Evolutionary conservation across 2,329 filamentous ascomycete genomes (phyloP), one percentile per base, ranked within the genome.

Genomic region (Cladosporium velox): DNA sequence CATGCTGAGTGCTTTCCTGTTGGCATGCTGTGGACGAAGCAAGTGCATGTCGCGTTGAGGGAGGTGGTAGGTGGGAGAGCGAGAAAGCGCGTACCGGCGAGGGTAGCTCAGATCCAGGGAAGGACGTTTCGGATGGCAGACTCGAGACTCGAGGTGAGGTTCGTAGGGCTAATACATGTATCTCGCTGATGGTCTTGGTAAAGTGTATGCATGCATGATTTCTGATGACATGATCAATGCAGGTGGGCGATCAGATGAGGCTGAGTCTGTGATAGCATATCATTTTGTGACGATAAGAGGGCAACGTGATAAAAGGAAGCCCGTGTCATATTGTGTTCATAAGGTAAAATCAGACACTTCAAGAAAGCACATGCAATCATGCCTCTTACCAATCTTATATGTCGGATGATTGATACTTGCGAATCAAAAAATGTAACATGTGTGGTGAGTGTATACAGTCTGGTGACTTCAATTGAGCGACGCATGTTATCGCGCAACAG

Each of bases 1-100:
- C 34, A 28, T 55, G 34, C 32, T 3, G 21, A 32, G 49, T 63
- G 24, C 47, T 34, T 63, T 38, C 60, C 49, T 54, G 47, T 54
- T 63, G 47, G 14, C 15, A 51, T 51, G 59, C 6, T 51, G 11
- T 51, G 32, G 5, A 5, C 5, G 34, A 32, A 32, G 52, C 52
- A 55, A 18, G 52, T 12, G 30, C 32, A 34, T 34, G 55, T 38
- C n/a, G 21, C 6, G 21, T 15, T 41, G 34, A 41, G 55, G 55
- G 28, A 58, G 21, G 55, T 26, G 21, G 34, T 21, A 24, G 24
- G 28, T 55, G 52, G 28, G 4, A 34, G 15, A 32, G 52, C 26
- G 30, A n/a, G 52, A 6, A 55, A 30, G 52, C 30, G 32, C 51
- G 28, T 30, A 30, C 15, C 30, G 26, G 26, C 14, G 49, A 52